Conservation (phyloP, 768 basidiomycete genomes). For the Tricholoma flavovirens region DNA sequence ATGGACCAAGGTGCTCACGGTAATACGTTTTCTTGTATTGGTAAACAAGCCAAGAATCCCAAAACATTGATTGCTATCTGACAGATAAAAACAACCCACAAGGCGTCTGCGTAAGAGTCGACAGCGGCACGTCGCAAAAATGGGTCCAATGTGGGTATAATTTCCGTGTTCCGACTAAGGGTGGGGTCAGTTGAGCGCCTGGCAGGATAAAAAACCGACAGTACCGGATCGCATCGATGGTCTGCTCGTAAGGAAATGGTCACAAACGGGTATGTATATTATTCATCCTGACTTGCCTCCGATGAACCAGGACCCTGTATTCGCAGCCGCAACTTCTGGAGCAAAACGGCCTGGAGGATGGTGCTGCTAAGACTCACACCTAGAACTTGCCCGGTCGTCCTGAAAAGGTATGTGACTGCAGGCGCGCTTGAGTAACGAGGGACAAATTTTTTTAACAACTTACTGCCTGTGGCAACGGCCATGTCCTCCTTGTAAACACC, state of each 20-base stretch:
- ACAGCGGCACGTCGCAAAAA: slow-evolving; percentile 54
- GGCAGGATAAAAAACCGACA: slow-evolving; percentile 6
- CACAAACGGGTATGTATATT: slow-evolving; percentile 9
- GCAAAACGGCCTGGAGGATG: slow-evolving; percentile 74
- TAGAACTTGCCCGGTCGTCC: slow-evolving; percentile 92
- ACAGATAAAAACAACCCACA: slow-evolving; percentile 78
- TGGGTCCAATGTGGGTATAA: slow-evolving; percentile 63
- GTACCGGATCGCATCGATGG: slow-evolving; percentile 68
- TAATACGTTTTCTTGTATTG: slow-evolving; percentile 69
- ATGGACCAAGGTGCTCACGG: slow-evolving; percentile 35
- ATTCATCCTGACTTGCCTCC: slow-evolving; percentile 45
- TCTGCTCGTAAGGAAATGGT: slow-evolving; percentile 32
- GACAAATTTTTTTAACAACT: slow-evolving; percentile 28
- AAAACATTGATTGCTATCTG: slow-evolving; percentile 65
- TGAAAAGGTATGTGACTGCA: slow-evolving; percentile 86
- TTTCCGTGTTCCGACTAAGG: slow-evolving; percentile 60
- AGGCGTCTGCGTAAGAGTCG: slow-evolving; percentile 72
- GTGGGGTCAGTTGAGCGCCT: background rate
- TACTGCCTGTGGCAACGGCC: slow-evolving; percentile 88
- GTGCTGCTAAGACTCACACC: slow-evolving; percentile 89
- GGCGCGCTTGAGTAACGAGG: slow-evolving; percentile 3
- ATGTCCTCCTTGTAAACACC: slow-evolving; percentile 74
- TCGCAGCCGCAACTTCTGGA: slow-evolving; percentile 59
- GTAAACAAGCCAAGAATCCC: slow-evolving; percentile 61
- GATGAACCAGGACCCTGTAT: slow-evolving; percentile 74